Evolutionary conservation across 352 stramenopile species (phyloP), one percentile per base, ranked within the genome.

Genomic region (Phytophthora sojae): DNA sequence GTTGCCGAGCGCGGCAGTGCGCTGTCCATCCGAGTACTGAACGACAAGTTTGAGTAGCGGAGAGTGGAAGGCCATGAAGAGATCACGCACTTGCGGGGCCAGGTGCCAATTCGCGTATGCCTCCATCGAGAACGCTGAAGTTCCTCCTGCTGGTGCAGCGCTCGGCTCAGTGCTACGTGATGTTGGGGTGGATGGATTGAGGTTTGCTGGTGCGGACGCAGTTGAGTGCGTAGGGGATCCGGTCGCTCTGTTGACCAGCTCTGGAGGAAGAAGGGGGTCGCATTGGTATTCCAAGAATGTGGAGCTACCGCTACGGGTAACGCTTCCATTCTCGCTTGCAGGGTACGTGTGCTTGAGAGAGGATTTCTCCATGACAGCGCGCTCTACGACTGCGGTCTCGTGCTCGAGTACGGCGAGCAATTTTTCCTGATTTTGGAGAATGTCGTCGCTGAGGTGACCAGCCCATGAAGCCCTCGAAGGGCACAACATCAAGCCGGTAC

Each of bases 381-480:
- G 77, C 50, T 94, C 86, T 19, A 93, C 86, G 11, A 94, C 86
- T 17, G 85, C 86, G 7, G 86, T 94, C 60, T 94, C 86, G 42
- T 94, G 85, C 61, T 94, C 86, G 12, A 94, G 66, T 14, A 94
- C 73, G n/a, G 86, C 82, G 8, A 94, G 75, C 29, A 94, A 55
- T 35, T 94, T 94, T 53, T 94, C 86, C 59, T 93, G 86, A 44
- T 94, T 94, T 71, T 94, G 85, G 12, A 94, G 68, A 57, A 94
- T 94, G 17, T 93, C 86, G n/a, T 94, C 86, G 29, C 80, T 91
- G 19, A 94, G 76, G 29, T 83, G 79, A 29, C 83, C 82, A 35
- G 77, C 82, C 85, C 86, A 94, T 3, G 82, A 75, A 37, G 63
- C 66, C 9, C 39, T 55, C 21, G 69, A 64, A 32, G 64, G 55